Conservation (phyloP, 306 rosid species). For the Ziziphus jujuba region DNA sequence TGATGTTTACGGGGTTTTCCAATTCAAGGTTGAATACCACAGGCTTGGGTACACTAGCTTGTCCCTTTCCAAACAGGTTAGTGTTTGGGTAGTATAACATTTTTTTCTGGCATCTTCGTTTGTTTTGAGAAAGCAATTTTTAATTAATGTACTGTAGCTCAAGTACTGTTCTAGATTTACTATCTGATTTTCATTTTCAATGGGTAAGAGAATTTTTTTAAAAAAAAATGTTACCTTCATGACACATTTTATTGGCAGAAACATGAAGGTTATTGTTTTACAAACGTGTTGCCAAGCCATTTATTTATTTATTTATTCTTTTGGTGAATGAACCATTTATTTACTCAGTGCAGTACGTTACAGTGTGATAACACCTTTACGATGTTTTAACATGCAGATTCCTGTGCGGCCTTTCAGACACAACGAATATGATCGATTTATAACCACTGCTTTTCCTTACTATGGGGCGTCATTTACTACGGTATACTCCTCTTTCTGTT, state of each 20-base stretch:
- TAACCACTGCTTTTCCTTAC: slow-evolving; percentile 4
- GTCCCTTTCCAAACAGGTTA: slow-evolving; percentile 74
- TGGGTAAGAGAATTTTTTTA: too few relatives aligned
- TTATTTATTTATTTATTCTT: too few relatives aligned
- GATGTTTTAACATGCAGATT: slow-evolving; percentile 49
- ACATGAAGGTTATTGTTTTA: background rate
- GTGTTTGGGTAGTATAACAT: background rate
- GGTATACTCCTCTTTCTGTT: background rate
- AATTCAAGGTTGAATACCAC: slow-evolving; percentile 75
- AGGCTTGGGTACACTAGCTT: slow-evolving; percentile 76
- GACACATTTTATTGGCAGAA: background rate
- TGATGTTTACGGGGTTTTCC: slow-evolving; percentile 88
- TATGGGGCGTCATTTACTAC: slow-evolving; percentile 8
- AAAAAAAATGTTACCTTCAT: background rate
- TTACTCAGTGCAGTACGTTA: background rate
- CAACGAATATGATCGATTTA: slow-evolving; percentile 13
- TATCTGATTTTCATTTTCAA: too few relatives aligned
- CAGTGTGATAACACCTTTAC: background rate
- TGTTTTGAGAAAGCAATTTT: background rate
- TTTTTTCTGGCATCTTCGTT: too few relatives aligned
- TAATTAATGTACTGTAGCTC: background rate
- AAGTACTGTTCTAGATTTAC: too few relatives aligned
- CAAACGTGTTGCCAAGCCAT: background rate
- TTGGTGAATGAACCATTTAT: too few relatives aligned
- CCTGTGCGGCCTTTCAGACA: slow-evolving; percentile 76